Percentiles rank a stretch among this genome's conserved stretches.
Conservation (phyloP, 1,139 yeast genomes). For the Eremothecium cymbalariae region DNA sequence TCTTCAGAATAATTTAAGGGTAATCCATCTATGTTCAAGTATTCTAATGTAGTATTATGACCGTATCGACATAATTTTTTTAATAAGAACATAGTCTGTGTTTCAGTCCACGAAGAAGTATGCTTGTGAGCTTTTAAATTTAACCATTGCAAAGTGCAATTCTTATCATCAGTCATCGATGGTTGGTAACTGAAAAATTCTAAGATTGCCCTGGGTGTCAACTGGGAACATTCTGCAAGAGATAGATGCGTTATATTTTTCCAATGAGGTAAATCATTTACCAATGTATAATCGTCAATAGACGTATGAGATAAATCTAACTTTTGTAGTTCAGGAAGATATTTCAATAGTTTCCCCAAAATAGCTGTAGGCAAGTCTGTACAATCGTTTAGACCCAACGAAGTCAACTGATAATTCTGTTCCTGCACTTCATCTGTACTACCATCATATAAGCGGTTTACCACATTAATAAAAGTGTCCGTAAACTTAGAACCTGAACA, state of each 20-base stretch:
- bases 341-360: constrained; percentile 50
- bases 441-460: constrained; percentile 20
- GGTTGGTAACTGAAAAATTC: constrained; percentile 70
- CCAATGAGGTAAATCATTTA: constrained; percentile 42
- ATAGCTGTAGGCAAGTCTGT: constrained; percentile 58
- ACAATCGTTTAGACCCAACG: constrained; percentile 81
- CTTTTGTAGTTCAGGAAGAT: constrained; percentile 51
- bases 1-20: constrained; percentile 35
- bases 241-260: constrained; percentile 66
- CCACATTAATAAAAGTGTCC: constrained; percentile 42
- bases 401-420: constrained; percentile 34
- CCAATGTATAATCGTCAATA: constrained; percentile 49
- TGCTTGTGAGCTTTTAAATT: constrained; percentile 66
- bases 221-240: constrained; percentile 66
- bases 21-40: constrained; percentile 66
- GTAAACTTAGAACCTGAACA: constrained; percentile 62
- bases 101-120: constrained; percentile 55
- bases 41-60: constrained; percentile 35
- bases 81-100: constrained; percentile 50
- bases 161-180: constrained; percentile 43
- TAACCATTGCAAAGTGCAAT: constrained; percentile 56
- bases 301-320: constrained; percentile 80
- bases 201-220: constrained; percentile 67
- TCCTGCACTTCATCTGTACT: constrained; percentile 15
- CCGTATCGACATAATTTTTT: constrained; percentile 38